Base-by-base conservation (phyloP, 2,329 filamentous ascomycete species). In the Xylariomycetidae sp. region DNA sequence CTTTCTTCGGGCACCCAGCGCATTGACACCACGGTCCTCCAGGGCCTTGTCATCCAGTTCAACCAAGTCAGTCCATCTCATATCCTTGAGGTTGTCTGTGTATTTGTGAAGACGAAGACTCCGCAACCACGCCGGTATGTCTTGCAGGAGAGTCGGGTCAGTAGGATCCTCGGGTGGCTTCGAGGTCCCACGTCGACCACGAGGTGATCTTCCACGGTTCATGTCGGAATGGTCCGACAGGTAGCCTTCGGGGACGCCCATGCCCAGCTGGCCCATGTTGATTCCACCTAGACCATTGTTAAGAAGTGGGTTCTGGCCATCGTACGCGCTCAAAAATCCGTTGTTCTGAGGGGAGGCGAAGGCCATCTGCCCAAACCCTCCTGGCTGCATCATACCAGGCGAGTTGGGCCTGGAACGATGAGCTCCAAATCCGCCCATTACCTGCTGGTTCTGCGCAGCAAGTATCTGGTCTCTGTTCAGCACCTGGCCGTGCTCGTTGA, bases 161-260 rank as follows among this genome's bases (percentile, higher is more conserved):
- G 90, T 97, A 4, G 92, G 92, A 54, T 98, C 92, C 70, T 98
- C 92, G 29, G 92, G 92, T 18, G 92, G 92, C 74, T 97, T 98
- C 27, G 88, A 95, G 70, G 84, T 96, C 45, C 92, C 92, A 48
- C 92, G 77, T 44, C 92, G 81, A 50, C 92, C 92, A 50, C 92
- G 81, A 37, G 92, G 92, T 39, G 90, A 97, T 36, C 92, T 82
- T 31, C 92, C 92, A 43, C 92, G 85, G 36, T 79, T 77, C 62
- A 96, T 85, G 48, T 96, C 90, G 26, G 88, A 94, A 56, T 94
- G 88, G 56, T 97, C 92, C 16, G 90, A 95, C 32, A 95, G 69
- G 59, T 97, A 96, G 27, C 88, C 88, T 59, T 94, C 88, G 43
- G 81, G 80, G 27, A 76, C 74, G 27, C 73, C 72, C 31, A 85